Percentiles rank a stretch among this genome's conserved stretches.
Conservation (phyloP, 441 rosid genomes). For the Flueggea neowawraea region DNA sequence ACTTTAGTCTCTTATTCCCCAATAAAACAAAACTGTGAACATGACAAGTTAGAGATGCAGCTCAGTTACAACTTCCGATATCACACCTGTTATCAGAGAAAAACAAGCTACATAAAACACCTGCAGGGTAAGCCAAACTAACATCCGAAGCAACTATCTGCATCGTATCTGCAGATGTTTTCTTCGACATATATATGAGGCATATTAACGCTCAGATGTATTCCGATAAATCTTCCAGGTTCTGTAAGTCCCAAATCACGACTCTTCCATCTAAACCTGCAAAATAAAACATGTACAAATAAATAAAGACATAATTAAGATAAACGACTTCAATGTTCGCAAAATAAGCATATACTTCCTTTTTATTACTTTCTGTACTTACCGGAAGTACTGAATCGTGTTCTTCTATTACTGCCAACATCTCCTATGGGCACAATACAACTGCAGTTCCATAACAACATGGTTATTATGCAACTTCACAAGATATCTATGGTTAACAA, state of each 20-base stretch:
- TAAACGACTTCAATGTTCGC: not conserved
- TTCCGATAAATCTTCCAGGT: conserved; percentile 49
- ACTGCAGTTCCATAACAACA: conserved; percentile 40
- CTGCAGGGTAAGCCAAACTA: too few species aligned
- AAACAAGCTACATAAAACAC: too few species aligned
- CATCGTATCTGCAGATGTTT: too few species aligned
- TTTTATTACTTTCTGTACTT: conserved; percentile 14
- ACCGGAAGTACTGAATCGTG: conserved; percentile 98
- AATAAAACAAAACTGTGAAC: too few species aligned
- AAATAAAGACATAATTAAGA: not conserved
- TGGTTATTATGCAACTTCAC: not conserved
- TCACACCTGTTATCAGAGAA: too few species aligned
- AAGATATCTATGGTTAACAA: conserved; percentile 3
- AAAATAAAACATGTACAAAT: not conserved
- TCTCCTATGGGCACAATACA: conserved; percentile 56
- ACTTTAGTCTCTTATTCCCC: too few species aligned
- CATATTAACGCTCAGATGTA: conserved; percentile 22
- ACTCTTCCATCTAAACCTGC: conserved; percentile 92
- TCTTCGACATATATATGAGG: too few species aligned
- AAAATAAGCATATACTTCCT: too few species aligned
- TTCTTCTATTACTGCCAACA: conserved; percentile 37
- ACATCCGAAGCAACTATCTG: too few species aligned
- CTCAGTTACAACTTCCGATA: too few species aligned
- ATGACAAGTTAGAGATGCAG: too few species aligned
- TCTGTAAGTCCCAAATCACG: conserved; percentile 83